Conservation (phyloP, 306 rosid species). For the Heteromeles arbutifolia region DNA sequence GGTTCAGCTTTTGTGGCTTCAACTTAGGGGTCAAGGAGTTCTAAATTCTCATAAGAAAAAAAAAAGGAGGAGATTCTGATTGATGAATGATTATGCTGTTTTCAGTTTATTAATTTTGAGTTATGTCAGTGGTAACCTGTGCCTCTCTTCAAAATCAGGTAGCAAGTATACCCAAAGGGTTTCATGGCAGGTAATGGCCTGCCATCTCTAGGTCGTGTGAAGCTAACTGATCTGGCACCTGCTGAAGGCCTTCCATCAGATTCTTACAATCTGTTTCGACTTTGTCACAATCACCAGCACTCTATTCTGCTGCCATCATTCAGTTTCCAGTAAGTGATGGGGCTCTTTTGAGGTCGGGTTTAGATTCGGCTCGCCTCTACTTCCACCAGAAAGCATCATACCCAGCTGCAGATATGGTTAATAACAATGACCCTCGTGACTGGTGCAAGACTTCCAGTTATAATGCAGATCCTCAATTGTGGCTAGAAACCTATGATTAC, state of each 20-base stretch:
- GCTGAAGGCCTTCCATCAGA: no score
- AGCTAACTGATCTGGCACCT: no score
- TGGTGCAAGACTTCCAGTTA: constrained; percentile 97
- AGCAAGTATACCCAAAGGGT: constrained; percentile 18
- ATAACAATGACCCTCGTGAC: constrained; percentile 58
- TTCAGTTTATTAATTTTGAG: neutral
- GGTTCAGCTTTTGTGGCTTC: neutral
- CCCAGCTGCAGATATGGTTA: constrained; percentile 59
- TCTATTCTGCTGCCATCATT: no score
- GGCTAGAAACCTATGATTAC: no score
- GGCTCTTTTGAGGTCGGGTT: constrained; percentile 74
- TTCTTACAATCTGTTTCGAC: no score
- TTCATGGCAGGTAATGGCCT: constrained; percentile 90
- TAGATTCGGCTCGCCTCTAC: constrained; percentile 84
- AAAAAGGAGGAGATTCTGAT: neutral
- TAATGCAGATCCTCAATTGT: constrained; percentile 64
- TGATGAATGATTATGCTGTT: neutral
- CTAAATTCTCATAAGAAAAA: neutral
- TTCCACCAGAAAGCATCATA: constrained; percentile 77
- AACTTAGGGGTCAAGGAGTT: neutral
- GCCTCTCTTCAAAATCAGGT: constrained; percentile 14
- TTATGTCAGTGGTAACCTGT: constrained; percentile 8
- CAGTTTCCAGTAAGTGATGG: constrained; percentile 78
- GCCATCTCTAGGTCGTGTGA: constrained; percentile 83
- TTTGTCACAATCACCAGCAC: no score